phyloP scores from a whole-genome alignment of 2,329 filamentous ascomycete genomes.

The Hysterium pulicare region DNA sequence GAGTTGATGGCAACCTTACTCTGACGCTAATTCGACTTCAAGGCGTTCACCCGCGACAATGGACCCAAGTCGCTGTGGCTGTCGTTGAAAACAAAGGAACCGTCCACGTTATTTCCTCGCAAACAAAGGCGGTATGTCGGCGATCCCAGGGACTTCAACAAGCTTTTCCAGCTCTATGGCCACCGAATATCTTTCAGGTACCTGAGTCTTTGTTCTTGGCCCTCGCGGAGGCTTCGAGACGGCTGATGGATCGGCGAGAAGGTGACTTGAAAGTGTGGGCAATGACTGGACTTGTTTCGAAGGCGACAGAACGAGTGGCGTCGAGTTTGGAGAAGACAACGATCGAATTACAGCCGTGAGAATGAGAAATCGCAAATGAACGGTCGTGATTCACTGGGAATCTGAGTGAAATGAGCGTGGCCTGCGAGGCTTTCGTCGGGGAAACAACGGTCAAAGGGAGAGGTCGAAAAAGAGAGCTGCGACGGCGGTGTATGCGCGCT shows the following conservation, averaged over 20 bases:
- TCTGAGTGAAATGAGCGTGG: conserved; percentile 34
- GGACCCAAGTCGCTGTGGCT: background rate
- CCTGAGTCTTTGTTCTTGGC: background rate
- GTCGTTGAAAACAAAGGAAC: background rate
- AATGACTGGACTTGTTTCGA: background rate
- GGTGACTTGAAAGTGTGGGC: background rate
- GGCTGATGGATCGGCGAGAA: too few species aligned
- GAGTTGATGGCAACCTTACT: background rate
- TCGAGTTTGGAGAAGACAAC: conserved; percentile 14
- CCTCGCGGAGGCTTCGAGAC: too few species aligned
- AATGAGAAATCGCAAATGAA: conserved; percentile 23
- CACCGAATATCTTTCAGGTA: conserved; percentile 2
- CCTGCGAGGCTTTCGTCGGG: conserved; percentile 17
- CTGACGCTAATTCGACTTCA: background rate
- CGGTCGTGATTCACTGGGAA: conserved; percentile 34
- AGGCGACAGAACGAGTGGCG: conserved; percentile 24
- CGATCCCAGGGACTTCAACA: background rate
- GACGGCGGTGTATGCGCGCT: conserved; percentile 34
- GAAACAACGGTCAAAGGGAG: conserved; percentile 14
- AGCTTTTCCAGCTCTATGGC: background rate
- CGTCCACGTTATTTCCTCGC: background rate
- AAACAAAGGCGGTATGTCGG: background rate
- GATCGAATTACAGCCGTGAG: conserved; percentile 17
- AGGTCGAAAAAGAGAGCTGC: conserved; percentile 17
- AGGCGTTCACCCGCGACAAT: background rate